A percentile compares a stretch with the other conserved stretches of the same genome.
Evolutionary conservation across 495 filamentous ascomycete species (phyloP).

Genomic region (Trichoderma gamsii): DNA sequence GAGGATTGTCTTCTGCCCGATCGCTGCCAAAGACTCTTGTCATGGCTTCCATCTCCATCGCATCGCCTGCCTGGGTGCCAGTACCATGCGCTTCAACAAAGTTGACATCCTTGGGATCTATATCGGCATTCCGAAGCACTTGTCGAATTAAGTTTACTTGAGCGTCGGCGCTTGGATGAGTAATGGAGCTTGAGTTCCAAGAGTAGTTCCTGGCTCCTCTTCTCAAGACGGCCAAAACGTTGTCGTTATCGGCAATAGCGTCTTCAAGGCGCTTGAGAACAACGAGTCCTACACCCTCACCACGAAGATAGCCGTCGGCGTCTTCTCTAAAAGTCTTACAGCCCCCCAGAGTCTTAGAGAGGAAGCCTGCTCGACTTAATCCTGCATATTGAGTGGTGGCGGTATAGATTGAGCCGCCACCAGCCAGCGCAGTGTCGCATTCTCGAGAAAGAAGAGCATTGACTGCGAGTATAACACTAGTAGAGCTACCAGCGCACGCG

Average conservation of each 20-base stretch:
- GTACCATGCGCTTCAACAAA: slow-evolving; percentile 89
- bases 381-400: slow-evolving; percentile 26
- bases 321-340: slow-evolving; percentile 32
- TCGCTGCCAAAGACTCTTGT: slow-evolving; percentile 73
- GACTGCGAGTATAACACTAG: slow-evolving; percentile 79
- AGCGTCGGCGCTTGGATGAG: slow-evolving; percentile 66
- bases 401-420: slow-evolving; percentile 48
- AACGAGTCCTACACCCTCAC: slow-evolving; percentile 64
- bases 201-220: slow-evolving; percentile 69
- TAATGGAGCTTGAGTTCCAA: slow-evolving; percentile 70
- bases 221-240: slow-evolving; percentile 61
- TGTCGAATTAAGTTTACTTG: slow-evolving; percentile 64
- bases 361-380: slow-evolving; percentile 32
- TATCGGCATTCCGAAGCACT: slow-evolving; percentile 61
- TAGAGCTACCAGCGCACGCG: slow-evolving; percentile 80
- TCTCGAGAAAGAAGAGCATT: slow-evolving; percentile 74
- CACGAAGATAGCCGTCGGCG: slow-evolving; percentile 69
- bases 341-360: slow-evolving; percentile 29
- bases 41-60: slow-evolving; percentile 71
- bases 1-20: slow-evolving; percentile 60
- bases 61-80: slow-evolving; percentile 77
- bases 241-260: slow-evolving; percentile 65
- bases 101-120: slow-evolving; percentile 66
- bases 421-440: slow-evolving; percentile 78
- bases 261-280: slow-evolving; percentile 71